A percentile compares a stretch with the other conserved stretches of the same genome.
Evolutionary conservation across 768 basidiomycete genomes (phyloP).

Genomic region (Hypholoma sublateritium): DNA sequence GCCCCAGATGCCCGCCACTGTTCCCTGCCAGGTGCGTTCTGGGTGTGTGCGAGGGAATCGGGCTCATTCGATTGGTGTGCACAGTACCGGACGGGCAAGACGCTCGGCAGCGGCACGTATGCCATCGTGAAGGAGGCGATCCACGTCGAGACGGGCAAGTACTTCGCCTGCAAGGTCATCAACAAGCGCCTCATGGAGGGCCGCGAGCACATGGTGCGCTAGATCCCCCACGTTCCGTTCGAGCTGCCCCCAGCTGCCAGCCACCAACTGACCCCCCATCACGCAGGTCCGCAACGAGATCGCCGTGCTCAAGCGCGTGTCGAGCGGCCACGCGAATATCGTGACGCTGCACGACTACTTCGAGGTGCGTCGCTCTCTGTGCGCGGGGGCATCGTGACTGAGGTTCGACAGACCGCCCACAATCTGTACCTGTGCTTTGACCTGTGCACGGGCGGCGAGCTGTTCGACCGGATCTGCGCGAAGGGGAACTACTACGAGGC

Average conservation of each 20-base stretch:
- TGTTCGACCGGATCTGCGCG: constrained; percentile 98
- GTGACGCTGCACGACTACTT: constrained; percentile 97
- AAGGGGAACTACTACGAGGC: constrained; percentile 96
- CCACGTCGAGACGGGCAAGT: constrained; percentile 86
- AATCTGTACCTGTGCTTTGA: constrained; percentile 96
- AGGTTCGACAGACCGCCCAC: constrained; percentile 68
- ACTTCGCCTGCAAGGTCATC: constrained; percentile 99
- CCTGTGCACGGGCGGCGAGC: constrained; percentile 94
- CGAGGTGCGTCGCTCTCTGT: constrained; percentile 52
- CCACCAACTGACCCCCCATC: constrained; percentile 9
- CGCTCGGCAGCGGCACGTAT: constrained; percentile 89
- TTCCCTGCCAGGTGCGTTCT: constrained; percentile 44
- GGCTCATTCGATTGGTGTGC: background rate
- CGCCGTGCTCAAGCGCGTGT: constrained; percentile 88
- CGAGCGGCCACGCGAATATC: constrained; percentile 86
- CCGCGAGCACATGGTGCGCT: constrained; percentile 90
- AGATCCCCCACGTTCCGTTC: no score
- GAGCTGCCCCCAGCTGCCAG: background rate
- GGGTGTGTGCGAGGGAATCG: background rate
- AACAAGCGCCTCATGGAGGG: constrained; percentile 99
- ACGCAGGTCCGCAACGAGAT: constrained; percentile 94
- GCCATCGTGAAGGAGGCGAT: constrained; percentile 96
- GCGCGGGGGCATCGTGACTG: background rate
- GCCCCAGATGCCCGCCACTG: constrained; percentile 34
- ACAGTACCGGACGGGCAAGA: constrained; percentile 86